These are phyloP conservation scores for Flagelloscypha sp. DNA, from an alignment of 768 basidiomycete genomes.

Conservation along the genomic window DNA sequence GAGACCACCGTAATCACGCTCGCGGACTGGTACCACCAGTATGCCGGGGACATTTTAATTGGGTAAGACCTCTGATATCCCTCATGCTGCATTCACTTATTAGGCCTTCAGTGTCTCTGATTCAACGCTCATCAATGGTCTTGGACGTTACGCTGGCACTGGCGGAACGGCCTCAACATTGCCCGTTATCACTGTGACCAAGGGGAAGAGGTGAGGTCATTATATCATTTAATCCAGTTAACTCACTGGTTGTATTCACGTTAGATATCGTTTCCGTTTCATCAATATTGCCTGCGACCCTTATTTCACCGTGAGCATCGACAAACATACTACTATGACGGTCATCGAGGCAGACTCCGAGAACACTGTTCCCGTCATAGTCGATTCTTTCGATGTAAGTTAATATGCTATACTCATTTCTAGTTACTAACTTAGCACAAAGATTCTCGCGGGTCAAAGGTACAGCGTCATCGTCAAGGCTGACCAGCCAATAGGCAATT, in stretches of 20 bases:
- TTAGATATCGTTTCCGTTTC: conserved; percentile 38
- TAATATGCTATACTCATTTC: not conserved
- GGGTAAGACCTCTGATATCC: not conserved
- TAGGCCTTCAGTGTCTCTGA: conserved; percentile 8
- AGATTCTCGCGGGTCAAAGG: conserved; percentile 41
- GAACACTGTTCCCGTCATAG: conserved; percentile 14
- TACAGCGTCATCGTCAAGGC: conserved; percentile 30
- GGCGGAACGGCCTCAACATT: conserved; percentile 6
- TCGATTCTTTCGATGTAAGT: conserved; percentile 5
- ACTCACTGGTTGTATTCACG: not conserved
- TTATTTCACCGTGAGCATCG: conserved; percentile 30
- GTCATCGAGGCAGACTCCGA: conserved; percentile 30
- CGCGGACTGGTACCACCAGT: conserved; percentile 24
- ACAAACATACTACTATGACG: conserved; percentile 28
- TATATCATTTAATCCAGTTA: not conserved
- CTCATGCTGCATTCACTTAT: conserved; percentile 2
- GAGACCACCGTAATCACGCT: conserved; percentile 26
- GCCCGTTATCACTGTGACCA: conserved; percentile 8
- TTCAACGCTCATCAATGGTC: conserved; percentile 24
- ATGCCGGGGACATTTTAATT: conserved; percentile 8
- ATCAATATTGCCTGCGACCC: conserved; percentile 39
- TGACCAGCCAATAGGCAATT: conserved; percentile 19
- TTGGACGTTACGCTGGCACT: conserved; percentile 19
- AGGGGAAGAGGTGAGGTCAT: conserved; percentile 7
- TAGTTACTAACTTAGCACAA: conserved; percentile 13